Percentiles rank a stretch among this genome's conserved stretches.
Evolutionary conservation across 768 basidiomycete genomes (phyloP).

Genomic region (Podaxis sp.): DNA sequence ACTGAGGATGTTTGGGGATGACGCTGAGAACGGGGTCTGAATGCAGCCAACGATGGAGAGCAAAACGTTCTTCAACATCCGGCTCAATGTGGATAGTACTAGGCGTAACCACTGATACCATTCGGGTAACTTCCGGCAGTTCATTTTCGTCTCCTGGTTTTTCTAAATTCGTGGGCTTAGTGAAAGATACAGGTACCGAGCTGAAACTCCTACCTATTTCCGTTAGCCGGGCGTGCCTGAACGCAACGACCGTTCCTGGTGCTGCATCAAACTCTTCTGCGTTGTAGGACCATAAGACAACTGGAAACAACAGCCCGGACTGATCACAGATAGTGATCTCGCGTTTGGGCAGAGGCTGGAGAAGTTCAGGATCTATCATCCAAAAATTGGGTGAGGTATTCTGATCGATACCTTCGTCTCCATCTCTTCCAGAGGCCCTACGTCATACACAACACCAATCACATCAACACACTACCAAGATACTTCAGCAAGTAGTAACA

Average conservation of each 20-base stretch:
- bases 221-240: conserved; percentile 90
- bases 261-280: conserved; percentile 72
- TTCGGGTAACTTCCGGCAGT: neutral
- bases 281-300: conserved; percentile 95
- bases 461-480: conserved; percentile 58
- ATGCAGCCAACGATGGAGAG: conserved; percentile 90
- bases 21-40: conserved; percentile 22
- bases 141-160: conserved; percentile 40
- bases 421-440: conserved; percentile 74
- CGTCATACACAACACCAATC: conserved; percentile 81
- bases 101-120: conserved; percentile 75
- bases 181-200: conserved; percentile 6
- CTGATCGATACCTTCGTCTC: conserved; percentile 52
- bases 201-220: conserved; percentile 55
- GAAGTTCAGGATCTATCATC: neutral
- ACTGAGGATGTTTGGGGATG: neutral
- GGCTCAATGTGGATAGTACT: conserved; percentile 83
- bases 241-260: conserved; percentile 76
- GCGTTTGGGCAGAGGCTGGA: conserved; percentile 55
- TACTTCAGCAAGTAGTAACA: neutral
- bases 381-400: neutral
- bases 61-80: conserved; percentile 85
- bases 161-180: conserved; percentile 42
- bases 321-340: conserved; percentile 87
- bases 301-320: conserved; percentile 70